phyloP scores from a whole-genome alignment of 2,329 filamentous ascomycete species.

The Amylocarpus encephaloides region DNA sequence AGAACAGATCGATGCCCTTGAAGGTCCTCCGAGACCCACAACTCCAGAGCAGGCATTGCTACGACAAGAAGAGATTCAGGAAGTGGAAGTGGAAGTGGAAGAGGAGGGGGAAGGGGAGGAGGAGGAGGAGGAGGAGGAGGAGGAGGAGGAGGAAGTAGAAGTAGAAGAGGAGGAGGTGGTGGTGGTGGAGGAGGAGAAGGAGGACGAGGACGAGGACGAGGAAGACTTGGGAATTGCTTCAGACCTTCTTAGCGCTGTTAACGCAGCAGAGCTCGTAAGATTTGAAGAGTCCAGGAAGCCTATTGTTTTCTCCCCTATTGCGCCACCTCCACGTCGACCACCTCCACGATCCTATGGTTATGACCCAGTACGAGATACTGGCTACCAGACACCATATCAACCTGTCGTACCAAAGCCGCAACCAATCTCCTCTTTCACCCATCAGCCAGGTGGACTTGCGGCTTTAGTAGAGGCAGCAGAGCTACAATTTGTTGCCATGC shows the following conservation, averaged over 20 bases:
- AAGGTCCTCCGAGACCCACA: slow-evolving; percentile 3
- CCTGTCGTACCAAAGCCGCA: slow-evolving; percentile 8
- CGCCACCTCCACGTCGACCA: slow-evolving; percentile 12
- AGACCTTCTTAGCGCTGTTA: slow-evolving; percentile 10
- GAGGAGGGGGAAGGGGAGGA: background rate
- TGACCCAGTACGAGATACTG: slow-evolving; percentile 16
- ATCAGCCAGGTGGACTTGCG: slow-evolving; percentile 6
- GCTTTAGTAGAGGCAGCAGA: slow-evolving; percentile 13
- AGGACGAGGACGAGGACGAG: background rate
- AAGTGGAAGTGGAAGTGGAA: background rate
- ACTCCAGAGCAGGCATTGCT: background rate
- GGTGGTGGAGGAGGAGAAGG: slow-evolving; percentile 1
- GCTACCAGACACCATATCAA: slow-evolving; percentile 13
- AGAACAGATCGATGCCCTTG: slow-evolving; percentile 5
- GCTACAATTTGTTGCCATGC: background rate
- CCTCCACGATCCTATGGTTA: slow-evolving; percentile 11
- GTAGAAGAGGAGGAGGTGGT: too few species aligned
- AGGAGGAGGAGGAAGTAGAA: background rate
- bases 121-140: background rate
- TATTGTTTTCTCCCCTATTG: slow-evolving; percentile 4
- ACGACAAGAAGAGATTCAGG: background rate
- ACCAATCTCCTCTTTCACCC: slow-evolving; percentile 2
- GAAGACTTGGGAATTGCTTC: background rate
- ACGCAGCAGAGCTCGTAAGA: slow-evolving; percentile 4
- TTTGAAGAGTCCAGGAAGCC: slow-evolving; percentile 1